phyloP scores from a whole-genome alignment of 768 basidiomycete genomes.

The Crassisporium funariophilum region DNA sequence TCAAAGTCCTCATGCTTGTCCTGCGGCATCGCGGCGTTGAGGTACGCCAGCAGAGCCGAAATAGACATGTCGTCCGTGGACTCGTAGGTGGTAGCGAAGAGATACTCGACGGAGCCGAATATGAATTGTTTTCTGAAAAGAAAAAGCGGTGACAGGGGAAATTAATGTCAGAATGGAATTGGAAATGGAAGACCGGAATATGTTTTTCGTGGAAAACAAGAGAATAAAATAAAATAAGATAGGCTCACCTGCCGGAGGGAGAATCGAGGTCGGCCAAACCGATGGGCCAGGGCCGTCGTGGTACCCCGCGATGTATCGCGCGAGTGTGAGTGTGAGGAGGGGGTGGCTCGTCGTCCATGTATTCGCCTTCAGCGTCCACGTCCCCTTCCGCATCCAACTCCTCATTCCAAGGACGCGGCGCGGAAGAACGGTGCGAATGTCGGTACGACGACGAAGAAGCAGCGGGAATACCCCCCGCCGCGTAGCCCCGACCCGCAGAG shows the following conservation, averaged over 20 bases:
- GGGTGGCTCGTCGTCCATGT: neutral
- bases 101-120: constrained; percentile 58
- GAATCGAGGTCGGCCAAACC: constrained; percentile 63
- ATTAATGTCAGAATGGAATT: constrained; percentile 4
- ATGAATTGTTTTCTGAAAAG: constrained; percentile 58
- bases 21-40: constrained; percentile 74
- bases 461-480: constrained; percentile 14
- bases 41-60: constrained; percentile 66
- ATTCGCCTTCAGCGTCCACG: constrained; percentile 28
- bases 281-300: constrained; percentile 34
- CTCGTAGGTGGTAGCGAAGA: constrained; percentile 71
- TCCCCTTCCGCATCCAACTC: constrained; percentile 31
- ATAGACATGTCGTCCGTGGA: constrained; percentile 68
- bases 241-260: constrained; percentile 58
- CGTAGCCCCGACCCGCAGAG: neutral
- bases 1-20: constrained; percentile 86
- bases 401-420: constrained; percentile 3
- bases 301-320: constrained; percentile 5
- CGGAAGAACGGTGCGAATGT: too few relatives aligned
- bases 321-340: constrained; percentile 10
- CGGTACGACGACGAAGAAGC: constrained; percentile 5
- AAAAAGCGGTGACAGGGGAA: constrained; percentile 1
- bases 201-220: constrained; percentile 1
- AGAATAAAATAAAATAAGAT: constrained; percentile 7
- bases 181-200: neutral